Percentiles rank a stretch among this genome's conserved stretches.
phyloP scores from a whole-genome alignment of 257 asterid genomes.

The Scutellaria minor region DNA sequence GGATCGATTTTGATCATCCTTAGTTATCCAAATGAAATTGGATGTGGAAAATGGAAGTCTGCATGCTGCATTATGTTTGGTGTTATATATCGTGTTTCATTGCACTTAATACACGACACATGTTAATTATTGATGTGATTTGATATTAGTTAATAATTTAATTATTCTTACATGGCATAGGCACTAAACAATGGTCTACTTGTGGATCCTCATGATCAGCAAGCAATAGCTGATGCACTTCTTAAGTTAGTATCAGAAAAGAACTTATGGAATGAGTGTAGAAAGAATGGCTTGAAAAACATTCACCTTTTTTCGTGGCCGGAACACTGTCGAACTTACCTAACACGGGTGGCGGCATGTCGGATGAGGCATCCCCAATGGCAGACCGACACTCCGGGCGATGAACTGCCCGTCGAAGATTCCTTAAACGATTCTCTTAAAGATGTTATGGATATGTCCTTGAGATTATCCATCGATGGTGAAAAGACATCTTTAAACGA shows the following conservation, averaged over 20 bases:
- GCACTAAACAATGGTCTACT: slow-evolving; percentile 94
- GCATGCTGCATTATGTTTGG: too few species aligned
- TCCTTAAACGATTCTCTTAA: slow-evolving; percentile 96
- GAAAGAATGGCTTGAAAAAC: slow-evolving; percentile 90
- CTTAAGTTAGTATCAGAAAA: slow-evolving; percentile 90
- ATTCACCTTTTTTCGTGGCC: slow-evolving; percentile 98
- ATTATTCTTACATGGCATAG: slow-evolving; percentile 35
- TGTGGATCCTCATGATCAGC: slow-evolving; percentile 92
- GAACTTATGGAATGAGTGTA: slow-evolving; percentile 92
- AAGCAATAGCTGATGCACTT: slow-evolving; percentile 90
- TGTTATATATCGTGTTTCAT: too few species aligned
- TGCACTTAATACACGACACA: too few species aligned
- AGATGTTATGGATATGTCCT: slow-evolving; percentile 88
- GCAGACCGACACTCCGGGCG: slow-evolving; percentile 56
- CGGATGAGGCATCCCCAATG: slow-evolving; percentile 96
- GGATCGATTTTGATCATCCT: too few species aligned
- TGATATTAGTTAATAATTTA: background rate
- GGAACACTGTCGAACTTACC: slow-evolving; percentile 89
- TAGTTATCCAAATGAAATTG: too few species aligned
- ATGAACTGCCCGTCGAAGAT: slow-evolving; percentile 84
- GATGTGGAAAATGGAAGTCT: too few species aligned
- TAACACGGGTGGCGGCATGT: slow-evolving; percentile 82
- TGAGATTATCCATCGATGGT: slow-evolving; percentile 89
- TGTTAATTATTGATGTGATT: background rate
- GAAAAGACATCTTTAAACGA: slow-evolving; percentile 48